phyloP scores from a whole-genome alignment of 176 grass and related monocot genomes.

The Dactylis glomerata region DNA sequence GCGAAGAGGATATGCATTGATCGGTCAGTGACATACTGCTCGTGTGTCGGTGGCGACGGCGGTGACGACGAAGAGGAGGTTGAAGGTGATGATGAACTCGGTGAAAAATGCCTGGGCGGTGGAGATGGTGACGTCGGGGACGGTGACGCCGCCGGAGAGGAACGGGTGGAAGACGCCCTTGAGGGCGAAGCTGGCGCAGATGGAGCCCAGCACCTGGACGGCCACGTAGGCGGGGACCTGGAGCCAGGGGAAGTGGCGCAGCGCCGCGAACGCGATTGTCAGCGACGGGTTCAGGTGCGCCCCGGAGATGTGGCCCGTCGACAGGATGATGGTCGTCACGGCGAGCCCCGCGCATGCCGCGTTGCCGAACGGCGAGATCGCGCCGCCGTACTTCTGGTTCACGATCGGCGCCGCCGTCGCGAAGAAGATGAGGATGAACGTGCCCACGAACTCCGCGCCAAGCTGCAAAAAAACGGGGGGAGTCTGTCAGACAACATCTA shows the following conservation, averaged over 20 bases:
- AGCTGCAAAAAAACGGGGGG: conserved; percentile 37
- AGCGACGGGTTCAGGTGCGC: conserved; percentile 95
- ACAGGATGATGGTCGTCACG: conserved; percentile 85
- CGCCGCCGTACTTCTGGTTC: conserved; percentile 95
- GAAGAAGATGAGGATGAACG: conserved; percentile 97
- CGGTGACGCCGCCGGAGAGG: conserved; percentile 93
- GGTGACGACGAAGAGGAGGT: conserved; percentile 95
- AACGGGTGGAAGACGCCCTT: conserved; percentile 96
- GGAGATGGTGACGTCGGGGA: conserved; percentile 66
- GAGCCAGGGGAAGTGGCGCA: conserved; percentile 95
- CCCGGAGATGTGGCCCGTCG: conserved; percentile 92
- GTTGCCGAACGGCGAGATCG: conserved; percentile 81
- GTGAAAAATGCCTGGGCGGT: conserved; percentile 92
- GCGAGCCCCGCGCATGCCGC: conserved; percentile 84
- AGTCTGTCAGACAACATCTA: neutral
- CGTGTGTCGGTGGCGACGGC: conserved; percentile 93
- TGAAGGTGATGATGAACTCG: conserved; percentile 98
- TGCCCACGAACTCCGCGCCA: conserved; percentile 91
- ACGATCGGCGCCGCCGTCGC: conserved; percentile 98
- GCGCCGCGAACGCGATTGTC: conserved; percentile 85
- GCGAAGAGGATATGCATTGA: neutral
- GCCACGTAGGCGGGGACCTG: conserved; percentile 82
- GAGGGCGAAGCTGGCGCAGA: conserved; percentile 86
- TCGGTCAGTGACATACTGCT: conserved; percentile 33
- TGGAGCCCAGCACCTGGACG: conserved; percentile 80